Evolutionary conservation across 1,139 yeast species (phyloP), one percentile per base, ranked within the genome.

Genomic region (Pichia sp.): DNA sequence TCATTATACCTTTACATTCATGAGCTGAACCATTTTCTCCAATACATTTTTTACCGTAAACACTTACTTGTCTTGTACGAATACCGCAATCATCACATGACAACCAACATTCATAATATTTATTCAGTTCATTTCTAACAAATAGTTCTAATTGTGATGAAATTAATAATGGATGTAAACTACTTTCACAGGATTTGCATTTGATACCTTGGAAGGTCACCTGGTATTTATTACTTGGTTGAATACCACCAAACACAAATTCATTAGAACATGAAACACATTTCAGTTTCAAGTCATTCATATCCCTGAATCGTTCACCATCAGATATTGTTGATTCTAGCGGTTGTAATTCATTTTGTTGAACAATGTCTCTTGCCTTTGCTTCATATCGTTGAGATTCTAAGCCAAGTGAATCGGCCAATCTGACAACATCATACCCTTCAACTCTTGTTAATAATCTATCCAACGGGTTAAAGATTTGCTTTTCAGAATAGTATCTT

Each of bases 51-150:
- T 80, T 81, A 52, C 97, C 97, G 60, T 87, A 89, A 3, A 90
- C 97, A 15, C 92, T 81, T 24, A 92, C 76, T 61, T 90, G 96
- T 53, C 97, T 75, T 0, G 97, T 90, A 22, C 76, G 73, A 47
- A 79, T 72, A 9, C 86, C 89, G 70, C 99, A 94, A 58, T 90
- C 97, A 62, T 85, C 94, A 68, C 99, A 94, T 0, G 68, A 70
- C 39, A 89, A 69, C 90, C 95, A 82, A 6, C 92, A 94, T 18
- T 86, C 82, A 62, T 94, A 94, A 66, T 90, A 94, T 38, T 74
- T 65, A 0, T 90, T 73, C 44, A 92, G 80, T 56, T 82, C 87
- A 7, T 71, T 67, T 49, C 97, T 74, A 29, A 92, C 77, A 44
- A 80, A 71, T 18, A 70, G 64, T 63, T 90, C 97, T 41, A 92